Percentiles rank a stretch among this genome's conserved stretches.
Evolutionary conservation across 1,284 basidiomycete genomes (phyloP).

Genomic region (Serendipita sp.): DNA sequence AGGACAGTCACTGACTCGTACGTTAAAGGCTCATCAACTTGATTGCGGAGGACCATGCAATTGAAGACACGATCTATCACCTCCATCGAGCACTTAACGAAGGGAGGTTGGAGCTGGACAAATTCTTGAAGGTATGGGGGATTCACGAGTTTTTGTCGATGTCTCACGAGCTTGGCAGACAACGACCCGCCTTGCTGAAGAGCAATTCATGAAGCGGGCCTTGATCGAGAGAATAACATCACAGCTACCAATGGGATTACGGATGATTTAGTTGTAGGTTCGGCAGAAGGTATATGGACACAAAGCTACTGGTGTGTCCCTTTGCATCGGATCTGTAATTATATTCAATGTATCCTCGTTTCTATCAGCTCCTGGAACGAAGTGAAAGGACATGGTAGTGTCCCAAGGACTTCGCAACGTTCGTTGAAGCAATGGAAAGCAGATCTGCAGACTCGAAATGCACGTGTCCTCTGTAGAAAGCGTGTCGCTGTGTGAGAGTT

Average conservation of each 20-base stretch:
- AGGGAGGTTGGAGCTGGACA: conserved; percentile 83
- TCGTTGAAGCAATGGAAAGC: no score
- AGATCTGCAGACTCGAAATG: no score
- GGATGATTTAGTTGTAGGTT: background rate
- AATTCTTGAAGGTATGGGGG: conserved; percentile 67
- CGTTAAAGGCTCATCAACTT: conserved; percentile 73
- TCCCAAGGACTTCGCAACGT: no score
- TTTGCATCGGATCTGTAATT: no score
- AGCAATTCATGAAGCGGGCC: conserved; percentile 88
- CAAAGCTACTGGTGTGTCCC: no score
- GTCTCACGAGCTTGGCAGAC: conserved; percentile 37
- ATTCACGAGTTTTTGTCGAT: conserved; percentile 11
- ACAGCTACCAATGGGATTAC: conserved; percentile 43
- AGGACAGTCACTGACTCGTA: background rate
- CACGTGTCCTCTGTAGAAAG: no score
- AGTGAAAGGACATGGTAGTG: no score
- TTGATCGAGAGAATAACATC: conserved; percentile 74
- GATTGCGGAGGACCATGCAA: conserved; percentile 95
- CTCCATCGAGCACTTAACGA: conserved; percentile 85
- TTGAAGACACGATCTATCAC: conserved; percentile 97
- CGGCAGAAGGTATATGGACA: no score
- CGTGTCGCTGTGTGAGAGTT: no score
- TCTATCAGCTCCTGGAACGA: no score
- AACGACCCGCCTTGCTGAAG: conserved; percentile 75
- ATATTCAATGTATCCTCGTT: no score